These are phyloP conservation scores for Spathaspora sp. DNA, from an alignment of 805 yeast genomes.

Conservation along the genomic window DNA sequence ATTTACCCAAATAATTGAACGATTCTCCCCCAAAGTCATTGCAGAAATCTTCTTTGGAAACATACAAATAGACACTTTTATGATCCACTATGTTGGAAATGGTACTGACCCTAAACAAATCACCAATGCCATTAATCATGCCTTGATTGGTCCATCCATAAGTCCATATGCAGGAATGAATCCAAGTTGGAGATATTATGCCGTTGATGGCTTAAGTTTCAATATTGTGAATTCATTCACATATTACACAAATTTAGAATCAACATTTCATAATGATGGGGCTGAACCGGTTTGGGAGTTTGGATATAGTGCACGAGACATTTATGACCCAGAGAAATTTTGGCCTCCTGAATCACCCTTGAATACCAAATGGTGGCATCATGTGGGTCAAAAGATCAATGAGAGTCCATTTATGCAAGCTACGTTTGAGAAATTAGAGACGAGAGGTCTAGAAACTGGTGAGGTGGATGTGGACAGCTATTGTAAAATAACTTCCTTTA, in stretches of 20 bases:
- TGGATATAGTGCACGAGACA: constrained; percentile 63
- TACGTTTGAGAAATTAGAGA: constrained; percentile 6
- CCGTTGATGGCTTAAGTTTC: constrained; percentile 59
- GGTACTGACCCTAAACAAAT: constrained; percentile 26
- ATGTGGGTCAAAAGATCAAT: constrained; percentile 9
- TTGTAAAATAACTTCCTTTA: constrained; percentile 17
- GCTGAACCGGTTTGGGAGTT: constrained; percentile 59
- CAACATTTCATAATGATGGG: constrained; percentile 50
- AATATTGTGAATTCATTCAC: constrained; percentile 58
- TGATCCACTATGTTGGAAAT: constrained; percentile 50
- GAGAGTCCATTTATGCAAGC: constrained; percentile 24
- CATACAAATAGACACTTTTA: constrained; percentile 67
- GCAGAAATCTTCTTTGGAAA: constrained; percentile 71
- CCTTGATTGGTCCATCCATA: constrained; percentile 65
- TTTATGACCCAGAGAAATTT: constrained; percentile 43
- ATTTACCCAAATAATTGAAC: constrained; percentile 53
- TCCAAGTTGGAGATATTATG: constrained; percentile 73
- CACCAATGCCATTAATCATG: constrained; percentile 49
- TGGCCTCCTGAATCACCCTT: constrained; percentile 63
- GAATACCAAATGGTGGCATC: constrained; percentile 68
- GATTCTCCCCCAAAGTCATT: constrained; percentile 67
- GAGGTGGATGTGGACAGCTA: constrained; percentile 14
- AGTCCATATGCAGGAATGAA: constrained; percentile 59
- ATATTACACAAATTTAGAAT: constrained; percentile 57
- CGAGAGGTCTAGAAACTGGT: constrained; percentile 49